Conservation (phyloP, 257 asterid species). For the Parsonsia alboflavescens region DNA sequence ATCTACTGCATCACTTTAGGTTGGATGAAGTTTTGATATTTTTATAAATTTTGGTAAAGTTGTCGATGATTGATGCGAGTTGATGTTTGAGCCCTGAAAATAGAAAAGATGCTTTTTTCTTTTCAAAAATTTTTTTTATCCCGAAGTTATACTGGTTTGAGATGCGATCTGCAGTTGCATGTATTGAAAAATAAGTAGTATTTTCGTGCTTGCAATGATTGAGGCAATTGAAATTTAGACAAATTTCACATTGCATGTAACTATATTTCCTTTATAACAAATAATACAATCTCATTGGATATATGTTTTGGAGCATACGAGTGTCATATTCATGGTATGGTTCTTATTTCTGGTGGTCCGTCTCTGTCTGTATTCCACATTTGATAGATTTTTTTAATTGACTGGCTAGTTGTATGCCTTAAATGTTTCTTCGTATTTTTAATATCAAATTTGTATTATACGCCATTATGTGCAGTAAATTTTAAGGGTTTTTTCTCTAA, state of each 20-base stretch:
- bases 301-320: constrained; percentile 26
- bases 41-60: not conserved
- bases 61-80: not conserved
- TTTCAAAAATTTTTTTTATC: not conserved
- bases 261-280: constrained; percentile 1
- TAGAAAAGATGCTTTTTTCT: not conserved
- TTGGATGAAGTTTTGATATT: not conserved
- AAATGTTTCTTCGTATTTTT: constrained; percentile 15
- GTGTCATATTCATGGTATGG: constrained; percentile 39
- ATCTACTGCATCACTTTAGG: not conserved
- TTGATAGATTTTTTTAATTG: constrained; percentile 25
- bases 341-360: constrained; percentile 42
- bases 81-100: not conserved
- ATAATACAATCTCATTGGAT: constrained; percentile 13
- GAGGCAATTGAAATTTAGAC: not conserved
- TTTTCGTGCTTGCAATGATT: not conserved
- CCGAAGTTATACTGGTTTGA: not conserved
- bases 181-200: not conserved
- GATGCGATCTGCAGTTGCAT: not conserved
- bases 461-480: constrained; percentile 6
- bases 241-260: not conserved
- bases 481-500: constrained; percentile 10
- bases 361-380: constrained; percentile 40
- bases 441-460: constrained; percentile 26
- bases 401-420: constrained; percentile 29